These are phyloP conservation scores for Heliocybe sulcata DNA, from an alignment of 1,284 basidiomycete genomes.

Conservation along the genomic window DNA sequence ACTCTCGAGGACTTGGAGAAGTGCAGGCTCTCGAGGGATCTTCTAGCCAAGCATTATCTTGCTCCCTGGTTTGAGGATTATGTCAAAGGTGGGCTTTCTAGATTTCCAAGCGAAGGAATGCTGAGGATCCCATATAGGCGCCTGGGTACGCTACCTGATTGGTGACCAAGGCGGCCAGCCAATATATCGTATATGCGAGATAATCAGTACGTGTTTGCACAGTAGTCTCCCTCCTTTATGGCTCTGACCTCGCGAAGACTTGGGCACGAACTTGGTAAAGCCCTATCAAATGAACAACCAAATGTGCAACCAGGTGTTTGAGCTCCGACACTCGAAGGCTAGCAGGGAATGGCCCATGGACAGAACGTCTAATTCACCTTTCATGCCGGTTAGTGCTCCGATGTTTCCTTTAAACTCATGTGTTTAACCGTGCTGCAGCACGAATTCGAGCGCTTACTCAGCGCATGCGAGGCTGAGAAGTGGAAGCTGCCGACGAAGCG, in stretches of 20 bases:
- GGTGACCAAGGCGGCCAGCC: conserved; percentile 44
- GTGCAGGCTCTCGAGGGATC: conserved; percentile 55
- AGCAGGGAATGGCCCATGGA: conserved; percentile 62
- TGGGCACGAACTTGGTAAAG: conserved; percentile 45
- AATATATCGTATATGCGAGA: conserved; percentile 82
- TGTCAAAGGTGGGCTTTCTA: conserved; percentile 61
- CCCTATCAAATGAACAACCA: conserved; percentile 73
- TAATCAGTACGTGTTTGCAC: conserved; percentile 47
- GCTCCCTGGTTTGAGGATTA: conserved; percentile 75
- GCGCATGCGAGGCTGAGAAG: conserved; percentile 43
- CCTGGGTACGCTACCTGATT: conserved; percentile 77
- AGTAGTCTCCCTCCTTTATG: background rate
- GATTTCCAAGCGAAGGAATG: too few species aligned
- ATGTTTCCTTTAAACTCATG: conserved; percentile 1
- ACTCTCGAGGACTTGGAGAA: conserved; percentile 48
- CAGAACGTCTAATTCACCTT: conserved; percentile 69
- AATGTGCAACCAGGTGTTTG: conserved; percentile 52
- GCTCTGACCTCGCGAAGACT: conserved; percentile 24
- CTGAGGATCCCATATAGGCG: conserved; percentile 47
- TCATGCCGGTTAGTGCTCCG: conserved; percentile 42
- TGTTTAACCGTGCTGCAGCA: conserved; percentile 32
- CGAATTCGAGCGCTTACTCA: conserved; percentile 64
- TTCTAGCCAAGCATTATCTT: conserved; percentile 57
- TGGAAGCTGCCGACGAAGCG: conserved; percentile 61
- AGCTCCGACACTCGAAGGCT: conserved; percentile 67